Evolutionary conservation across 169 alveolate genomes (phyloP), one percentile per base, ranked within the genome.

Genomic region (Plasmodium cynomolgi): DNA sequence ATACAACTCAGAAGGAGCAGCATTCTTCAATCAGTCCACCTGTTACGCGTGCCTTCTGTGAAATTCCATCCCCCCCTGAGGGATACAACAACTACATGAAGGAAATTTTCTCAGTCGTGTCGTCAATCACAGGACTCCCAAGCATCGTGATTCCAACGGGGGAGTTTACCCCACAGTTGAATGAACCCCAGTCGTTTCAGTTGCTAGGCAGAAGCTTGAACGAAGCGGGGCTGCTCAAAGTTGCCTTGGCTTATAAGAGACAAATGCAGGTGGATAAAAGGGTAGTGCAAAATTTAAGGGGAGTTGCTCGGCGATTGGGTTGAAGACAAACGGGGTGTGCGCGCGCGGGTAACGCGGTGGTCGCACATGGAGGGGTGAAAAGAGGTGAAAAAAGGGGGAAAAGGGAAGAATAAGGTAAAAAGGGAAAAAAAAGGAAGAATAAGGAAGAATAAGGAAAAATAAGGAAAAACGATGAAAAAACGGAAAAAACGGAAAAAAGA

Each of bases 91-190:
- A 75, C 62, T 86, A 86, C 62, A 86, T 86, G 93, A 86, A 79
- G 47, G 93, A 86, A 77, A 47, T 86, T 8, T 86, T 86, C 44
- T 86, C 85, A 1, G 72, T 86, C 23, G 71, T 86, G 39, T 37
- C 93, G 17, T 86, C 93, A 8, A 86, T 86, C 31, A 75, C 86
- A 20, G 93, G 93, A 1, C 44, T 41, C 47, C 93, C 93, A 0
- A 86, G 93, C 26, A 77, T 86, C 5, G 93, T 86, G 6, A 86
- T 86, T 31, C 93, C 93, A 23, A 54, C 85, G 81, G 93, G 93
- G 34, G 71, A 47, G 13, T 86, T 86, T 56, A 86, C 93, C 17
- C 47, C 79, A 56, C 31, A 77, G n/a, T 86, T 68, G 0, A 86
- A 86, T 56, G 93, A 86, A 20, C 93, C 93, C 2, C 44, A 41